Base-by-base conservation (phyloP, 2,329 filamentous ascomycete species). In the Calcarisporium arbuscula region DNA sequence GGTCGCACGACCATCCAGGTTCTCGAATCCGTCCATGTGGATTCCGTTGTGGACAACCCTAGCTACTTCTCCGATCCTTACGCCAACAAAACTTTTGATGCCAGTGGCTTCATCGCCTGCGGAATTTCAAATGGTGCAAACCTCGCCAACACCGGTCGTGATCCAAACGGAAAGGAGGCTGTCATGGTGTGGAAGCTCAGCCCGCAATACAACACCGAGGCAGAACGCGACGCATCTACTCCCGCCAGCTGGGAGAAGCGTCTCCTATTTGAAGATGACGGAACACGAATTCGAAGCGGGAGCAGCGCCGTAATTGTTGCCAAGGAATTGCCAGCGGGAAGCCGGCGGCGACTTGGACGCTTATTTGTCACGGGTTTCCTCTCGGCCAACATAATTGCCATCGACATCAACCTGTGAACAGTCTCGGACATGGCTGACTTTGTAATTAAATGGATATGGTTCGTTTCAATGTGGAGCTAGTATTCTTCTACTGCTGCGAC, bases 221-320 rank as follows among this genome's bases (percentile, higher is more conserved):
- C 38, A 19, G 35, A 44, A 10, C 31, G 38, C 32, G 21, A 36
- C 28, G 19, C 39, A 36, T 28, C 34, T 18, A 6, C 27, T 22
- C 15, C 20, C 16, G 36, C 15, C 9, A 32, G 28, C 2, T 73
- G 67, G 64, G 57, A 65, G 32, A 65, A 58, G 15, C 57, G 51
- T n/a, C 32, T 76, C 3, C 30, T 81, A 0, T 78, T 80, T 38
- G 63, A 74, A 28, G 77, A 80, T 41, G 73, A 80, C 32, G 72
- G 75, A 1, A 55, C 49, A 0, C 57, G 56, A 12, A 55, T 80
- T 18, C 58, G 73, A 9, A 64, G 60, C 6, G 65, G 64, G 0
- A 77, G 70, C 36, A 58, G 64, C 0, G 70, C 71, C 0, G 64
- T 77, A 0, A 38, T 80, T 28, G 61, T 80, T 2, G 64, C 66